A percentile compares a stretch with the other conserved stretches of the same genome.
These are phyloP conservation scores for Lactarius vividus DNA, from an alignment of 768 basidiomycete species.

Conservation along the genomic window DNA sequence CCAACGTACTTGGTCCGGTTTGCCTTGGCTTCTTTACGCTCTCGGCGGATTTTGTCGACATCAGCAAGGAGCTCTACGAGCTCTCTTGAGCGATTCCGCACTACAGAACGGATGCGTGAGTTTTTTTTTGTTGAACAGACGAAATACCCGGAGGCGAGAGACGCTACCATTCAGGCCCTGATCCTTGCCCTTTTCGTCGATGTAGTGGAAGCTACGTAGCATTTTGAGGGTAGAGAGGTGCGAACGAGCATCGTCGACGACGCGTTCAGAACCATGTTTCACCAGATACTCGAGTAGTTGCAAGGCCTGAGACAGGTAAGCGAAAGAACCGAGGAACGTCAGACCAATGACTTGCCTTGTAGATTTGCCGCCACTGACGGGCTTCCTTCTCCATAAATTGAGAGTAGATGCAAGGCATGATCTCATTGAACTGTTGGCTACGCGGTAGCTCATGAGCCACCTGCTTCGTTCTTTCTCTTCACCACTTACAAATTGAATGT, in stretches of 20 bases:
- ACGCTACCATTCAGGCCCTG: slow-evolving; percentile 91
- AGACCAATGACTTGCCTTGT: slow-evolving; percentile 61
- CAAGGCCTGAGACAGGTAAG: slow-evolving; percentile 56
- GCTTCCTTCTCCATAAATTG: slow-evolving; percentile 99
- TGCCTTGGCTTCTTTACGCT: slow-evolving; percentile 88
- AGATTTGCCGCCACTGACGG: slow-evolving; percentile 96
- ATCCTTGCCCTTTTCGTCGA: slow-evolving; percentile 98
- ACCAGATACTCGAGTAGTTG: slow-evolving; percentile 94
- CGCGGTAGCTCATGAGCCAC: background rate
- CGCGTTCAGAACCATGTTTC: slow-evolving; percentile 96
- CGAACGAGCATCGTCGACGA: slow-evolving; percentile 94
- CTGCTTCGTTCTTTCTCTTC: background rate
- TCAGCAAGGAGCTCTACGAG: slow-evolving; percentile 89
- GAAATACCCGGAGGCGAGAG: background rate
- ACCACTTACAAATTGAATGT: slow-evolving; percentile 92
- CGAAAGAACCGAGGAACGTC: background rate
- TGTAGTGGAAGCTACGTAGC: slow-evolving; percentile 96
- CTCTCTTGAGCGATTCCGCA: slow-evolving; percentile 92
- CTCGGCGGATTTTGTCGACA: slow-evolving; percentile 83
- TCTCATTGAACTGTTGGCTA: slow-evolving; percentile 98
- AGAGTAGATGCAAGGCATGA: slow-evolving; percentile 95
- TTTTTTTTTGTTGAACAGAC: background rate
- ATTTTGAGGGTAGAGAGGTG: slow-evolving; percentile 96
- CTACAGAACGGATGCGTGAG: slow-evolving; percentile 41
- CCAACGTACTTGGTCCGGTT: slow-evolving; percentile 91